Conservation (phyloP, 768 basidiomycete species). For the Russula brevipes region DNA sequence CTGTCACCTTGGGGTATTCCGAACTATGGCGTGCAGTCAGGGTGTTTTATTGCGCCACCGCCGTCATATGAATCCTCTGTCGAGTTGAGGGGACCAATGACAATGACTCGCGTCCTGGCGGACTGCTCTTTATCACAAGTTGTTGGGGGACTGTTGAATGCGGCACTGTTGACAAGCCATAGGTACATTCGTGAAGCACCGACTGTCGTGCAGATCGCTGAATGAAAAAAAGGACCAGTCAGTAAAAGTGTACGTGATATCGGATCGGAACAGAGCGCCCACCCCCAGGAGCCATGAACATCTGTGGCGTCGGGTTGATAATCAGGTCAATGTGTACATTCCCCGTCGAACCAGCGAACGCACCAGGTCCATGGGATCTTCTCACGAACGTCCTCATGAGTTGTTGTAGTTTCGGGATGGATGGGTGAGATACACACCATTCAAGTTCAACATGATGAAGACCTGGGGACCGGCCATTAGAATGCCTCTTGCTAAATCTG, state of each 20-base stretch:
- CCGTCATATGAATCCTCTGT: no score
- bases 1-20: no score
- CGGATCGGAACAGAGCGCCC: background rate
- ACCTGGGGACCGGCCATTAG: background rate
- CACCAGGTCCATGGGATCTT: constrained; percentile 7
- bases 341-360: background rate
- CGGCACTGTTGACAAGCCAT: background rate
- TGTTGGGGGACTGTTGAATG: background rate
- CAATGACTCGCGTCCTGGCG: no score
- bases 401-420: background rate
- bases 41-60: no score
- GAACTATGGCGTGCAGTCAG: no score
- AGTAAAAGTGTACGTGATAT: background rate
- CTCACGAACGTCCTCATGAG: background rate
- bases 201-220: background rate
- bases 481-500: no score
- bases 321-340: no score
- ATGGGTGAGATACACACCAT: background rate
- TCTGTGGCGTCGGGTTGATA: no score
- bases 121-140: no score
- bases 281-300: background rate
- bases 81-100: no score
- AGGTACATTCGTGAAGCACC: background rate
- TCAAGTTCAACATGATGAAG: constrained; percentile 9
- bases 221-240: background rate